These are phyloP conservation scores for Suillus fuscotomentosus DNA, from an alignment of 768 basidiomycete species.

Conservation along the genomic window DNA sequence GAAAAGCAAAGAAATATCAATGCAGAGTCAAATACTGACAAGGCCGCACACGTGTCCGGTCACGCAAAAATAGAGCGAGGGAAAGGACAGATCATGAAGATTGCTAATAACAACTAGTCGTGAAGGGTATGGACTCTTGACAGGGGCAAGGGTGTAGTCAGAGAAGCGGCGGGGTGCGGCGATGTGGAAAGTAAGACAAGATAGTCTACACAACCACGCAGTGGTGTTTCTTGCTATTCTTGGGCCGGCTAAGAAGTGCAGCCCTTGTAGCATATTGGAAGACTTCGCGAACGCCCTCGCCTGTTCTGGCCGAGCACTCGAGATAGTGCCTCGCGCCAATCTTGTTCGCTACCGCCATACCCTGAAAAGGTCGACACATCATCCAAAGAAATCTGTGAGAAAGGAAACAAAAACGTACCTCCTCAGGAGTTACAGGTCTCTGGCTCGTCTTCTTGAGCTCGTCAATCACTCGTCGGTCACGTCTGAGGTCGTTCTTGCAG, in stretches of 20 bases:
- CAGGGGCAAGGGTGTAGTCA: conserved; percentile 12
- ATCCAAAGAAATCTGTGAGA: conserved; percentile 1
- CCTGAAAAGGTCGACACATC: conserved; percentile 45
- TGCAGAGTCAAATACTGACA: conserved; percentile 3
- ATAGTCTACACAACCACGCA: conserved; percentile 46
- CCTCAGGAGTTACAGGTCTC: conserved; percentile 90
- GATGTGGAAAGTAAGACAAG: conserved; percentile 15
- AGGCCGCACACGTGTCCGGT: neutral
- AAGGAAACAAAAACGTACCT: conserved; percentile 47
- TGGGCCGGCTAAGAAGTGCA: conserved; percentile 69
- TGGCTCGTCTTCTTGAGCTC: conserved; percentile 94
- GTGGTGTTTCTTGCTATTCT: conserved; percentile 39
- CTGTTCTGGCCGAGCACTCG: conserved; percentile 95
- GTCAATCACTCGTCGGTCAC: conserved; percentile 90
- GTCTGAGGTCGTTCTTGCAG: conserved; percentile 98
- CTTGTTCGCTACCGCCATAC: conserved; percentile 93
- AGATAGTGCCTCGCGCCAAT: conserved; percentile 96
- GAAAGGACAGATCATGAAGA: conserved; percentile 36
- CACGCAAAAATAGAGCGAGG: conserved; percentile 16
- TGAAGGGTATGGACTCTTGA: conserved; percentile 37
- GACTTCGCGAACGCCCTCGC: conserved; percentile 96
- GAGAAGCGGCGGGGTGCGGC: conserved; percentile 13
- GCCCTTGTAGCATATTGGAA: conserved; percentile 97
- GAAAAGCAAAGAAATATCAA: conserved; percentile 3
- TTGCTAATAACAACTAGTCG: conserved; percentile 34